A percentile compares a stretch with the other conserved stretches of the same genome.
Evolutionary conservation across 805 yeast species (phyloP).

Genomic region (Candida nitratophila): DNA sequence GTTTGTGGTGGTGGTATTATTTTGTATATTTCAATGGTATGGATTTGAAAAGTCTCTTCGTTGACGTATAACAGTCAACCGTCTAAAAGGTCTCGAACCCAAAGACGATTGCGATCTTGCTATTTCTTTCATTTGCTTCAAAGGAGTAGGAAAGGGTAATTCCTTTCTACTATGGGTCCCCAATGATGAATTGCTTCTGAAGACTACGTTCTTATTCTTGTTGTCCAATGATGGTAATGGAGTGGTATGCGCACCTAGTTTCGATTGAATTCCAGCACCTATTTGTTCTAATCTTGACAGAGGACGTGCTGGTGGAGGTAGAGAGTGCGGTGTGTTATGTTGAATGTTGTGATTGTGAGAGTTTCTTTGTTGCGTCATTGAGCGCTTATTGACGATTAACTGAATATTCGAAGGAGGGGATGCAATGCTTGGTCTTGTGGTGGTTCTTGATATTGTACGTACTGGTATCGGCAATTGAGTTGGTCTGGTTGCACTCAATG

Average conservation of each 20-base stretch:
- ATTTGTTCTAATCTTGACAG: conserved; percentile 10
- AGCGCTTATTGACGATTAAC: background rate
- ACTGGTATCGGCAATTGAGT: background rate
- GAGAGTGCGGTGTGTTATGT: background rate
- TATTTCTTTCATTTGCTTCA: conserved; percentile 12
- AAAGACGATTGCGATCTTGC: conserved; percentile 17
- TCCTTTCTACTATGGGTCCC: background rate
- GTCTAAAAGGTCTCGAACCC: conserved; percentile 4
- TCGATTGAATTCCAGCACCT: conserved; percentile 1
- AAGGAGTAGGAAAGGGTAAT: conserved; percentile 14
- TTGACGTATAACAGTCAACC: background rate
- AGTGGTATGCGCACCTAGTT: background rate
- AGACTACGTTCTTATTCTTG: background rate
- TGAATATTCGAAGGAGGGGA: background rate
- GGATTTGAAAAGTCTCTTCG: conserved; percentile 1
- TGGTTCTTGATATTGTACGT: background rate
- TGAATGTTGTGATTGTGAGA: background rate
- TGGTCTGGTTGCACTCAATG: background rate
- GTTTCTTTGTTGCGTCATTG: background rate
- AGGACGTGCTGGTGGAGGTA: conserved; percentile 3
- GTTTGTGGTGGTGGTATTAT: too few relatives aligned
- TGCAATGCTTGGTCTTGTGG: background rate
- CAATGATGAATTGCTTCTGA: background rate
- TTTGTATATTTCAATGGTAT: background rate
- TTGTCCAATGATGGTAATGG: background rate